A percentile compares a stretch with the other conserved stretches of the same genome.
These are phyloP conservation scores for Hortaea werneckii DNA, from an alignment of 2,329 filamentous ascomycete genomes.

Conservation along the genomic window DNA sequence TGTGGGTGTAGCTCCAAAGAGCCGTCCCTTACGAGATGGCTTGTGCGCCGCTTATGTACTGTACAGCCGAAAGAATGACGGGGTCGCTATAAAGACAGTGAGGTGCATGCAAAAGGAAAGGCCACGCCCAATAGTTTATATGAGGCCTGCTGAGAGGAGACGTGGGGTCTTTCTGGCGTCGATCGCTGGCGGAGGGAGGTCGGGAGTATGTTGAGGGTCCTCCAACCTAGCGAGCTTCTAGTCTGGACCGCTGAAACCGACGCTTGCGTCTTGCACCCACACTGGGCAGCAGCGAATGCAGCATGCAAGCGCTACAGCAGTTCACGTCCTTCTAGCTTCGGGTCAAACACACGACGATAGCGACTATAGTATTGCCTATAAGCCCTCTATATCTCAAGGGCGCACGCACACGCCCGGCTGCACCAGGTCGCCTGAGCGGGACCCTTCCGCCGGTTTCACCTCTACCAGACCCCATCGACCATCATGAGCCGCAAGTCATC, in stretches of 20 bases:
- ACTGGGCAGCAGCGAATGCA: background rate
- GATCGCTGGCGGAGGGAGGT: background rate
- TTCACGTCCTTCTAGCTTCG: too few relatives aligned
- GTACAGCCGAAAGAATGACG: background rate
- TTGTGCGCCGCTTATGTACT: background rate
- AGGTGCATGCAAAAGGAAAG: background rate
- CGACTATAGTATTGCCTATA: too few relatives aligned
- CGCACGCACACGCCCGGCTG: too few relatives aligned
- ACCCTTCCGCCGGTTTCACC: too few relatives aligned
- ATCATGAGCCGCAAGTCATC: too few relatives aligned
- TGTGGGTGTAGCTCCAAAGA: background rate
- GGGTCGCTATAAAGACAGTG: constrained; percentile 3
- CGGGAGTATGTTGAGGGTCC: background rate
- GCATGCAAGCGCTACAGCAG: too few relatives aligned
- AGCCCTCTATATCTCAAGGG: too few relatives aligned
- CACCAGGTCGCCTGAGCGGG: too few relatives aligned
- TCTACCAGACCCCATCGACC: too few relatives aligned
- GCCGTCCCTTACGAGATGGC: background rate
- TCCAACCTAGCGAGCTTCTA: background rate
- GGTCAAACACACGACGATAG: too few relatives aligned
- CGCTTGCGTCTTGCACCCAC: background rate
- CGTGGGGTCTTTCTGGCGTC: background rate
- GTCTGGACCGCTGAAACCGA: background rate
- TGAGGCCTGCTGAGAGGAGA: background rate
- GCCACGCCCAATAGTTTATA: background rate